Evolutionary conservation across 2,329 filamentous ascomycete genomes (phyloP), one percentile per base, ranked within the genome.

Genomic region (Penicillium sp.): DNA sequence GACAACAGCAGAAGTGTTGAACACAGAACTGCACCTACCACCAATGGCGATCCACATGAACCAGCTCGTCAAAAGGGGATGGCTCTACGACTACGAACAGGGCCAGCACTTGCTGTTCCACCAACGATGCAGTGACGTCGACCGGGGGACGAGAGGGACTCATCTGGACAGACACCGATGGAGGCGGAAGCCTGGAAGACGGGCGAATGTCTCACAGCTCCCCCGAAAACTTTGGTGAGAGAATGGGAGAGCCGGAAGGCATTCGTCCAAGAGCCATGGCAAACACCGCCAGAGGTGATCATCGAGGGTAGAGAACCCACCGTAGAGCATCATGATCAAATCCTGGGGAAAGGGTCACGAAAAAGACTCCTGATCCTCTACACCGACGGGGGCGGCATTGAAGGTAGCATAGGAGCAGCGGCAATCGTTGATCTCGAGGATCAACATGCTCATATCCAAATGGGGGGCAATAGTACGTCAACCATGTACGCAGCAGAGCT

Each of bases 31-130:
- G 0, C 31, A 50, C 25, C 46, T 57, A 8, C 33, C 36, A 25
- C 48, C 56, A 1, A 55, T 60, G 6, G 13, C 36, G 0, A 41
- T 53, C 11, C 40, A 53, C 5, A 44, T 60, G 44, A 27, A 57
- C 4, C 46, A 47, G 24, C 9, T 53, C 1, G 48, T 49, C 10
- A 28, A 53, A 30, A n/a, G n/a, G 50, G 57, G 47, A 44, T 51
- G 1, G 48, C 46, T 0, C 27, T 58, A 1, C 18, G 55, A 2
- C 44, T 56, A 13, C 35, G 50, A 18, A 58, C 41, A 1, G 48
- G 56, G 11, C 46, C 51, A 1, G 31, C 14, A 8, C 16, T 16
- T n/a, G n/a, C 31, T 2, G 5, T 35, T 5, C 31, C 31, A 16
- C 31, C 31, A 16, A 35, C 36, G 8, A 51, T 51, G 27, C 18